A percentile compares a stretch with the other conserved stretches of the same genome.
Evolutionary conservation across 345 rosid genomes (phyloP).

Genomic region (Dipteronia dyeriana): DNA sequence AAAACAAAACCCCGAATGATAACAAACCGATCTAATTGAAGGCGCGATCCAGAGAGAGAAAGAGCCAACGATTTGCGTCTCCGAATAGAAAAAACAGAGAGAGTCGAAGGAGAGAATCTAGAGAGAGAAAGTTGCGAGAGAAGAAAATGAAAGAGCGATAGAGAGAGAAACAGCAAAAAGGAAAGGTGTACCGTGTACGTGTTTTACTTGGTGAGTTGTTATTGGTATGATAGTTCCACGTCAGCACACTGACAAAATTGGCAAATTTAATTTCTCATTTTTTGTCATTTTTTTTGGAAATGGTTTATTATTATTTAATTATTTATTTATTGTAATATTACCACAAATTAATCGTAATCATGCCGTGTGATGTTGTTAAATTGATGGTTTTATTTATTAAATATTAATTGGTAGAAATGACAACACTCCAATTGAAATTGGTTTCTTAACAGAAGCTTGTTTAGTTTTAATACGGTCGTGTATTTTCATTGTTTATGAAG

Average conservation of each 20-base stretch:
- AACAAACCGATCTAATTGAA: slow-evolving; percentile 32
- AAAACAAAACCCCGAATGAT: neutral
- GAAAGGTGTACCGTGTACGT: slow-evolving; percentile 15
- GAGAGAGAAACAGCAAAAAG: slow-evolving; percentile 8
- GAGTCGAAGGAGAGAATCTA: slow-evolving; percentile 10
- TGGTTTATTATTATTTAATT: neutral
- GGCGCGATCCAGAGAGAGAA: slow-evolving; percentile 36
- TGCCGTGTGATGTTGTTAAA: neutral
- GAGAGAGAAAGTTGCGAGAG: slow-evolving; percentile 23
- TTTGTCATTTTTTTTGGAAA: too few species aligned
- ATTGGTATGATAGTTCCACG: slow-evolving; percentile 20
- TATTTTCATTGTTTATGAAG: neutral
- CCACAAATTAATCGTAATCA: neutral
- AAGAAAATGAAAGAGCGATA: neutral
- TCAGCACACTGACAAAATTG: slow-evolving; percentile 9
- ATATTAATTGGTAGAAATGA: neutral
- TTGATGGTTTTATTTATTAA: neutral
- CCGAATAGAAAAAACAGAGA: slow-evolving; percentile 28
- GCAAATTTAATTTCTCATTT: slow-evolving; percentile 6
- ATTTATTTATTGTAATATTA: neutral
- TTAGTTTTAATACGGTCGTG: neutral
- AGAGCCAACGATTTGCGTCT: slow-evolving; percentile 22
- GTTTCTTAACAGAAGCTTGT: neutral
- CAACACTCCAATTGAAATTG: neutral
- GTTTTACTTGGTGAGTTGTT: slow-evolving; percentile 19